Base-by-base conservation (phyloP, 139 green algal species). In the Tetratostichococcus sp. region DNA sequence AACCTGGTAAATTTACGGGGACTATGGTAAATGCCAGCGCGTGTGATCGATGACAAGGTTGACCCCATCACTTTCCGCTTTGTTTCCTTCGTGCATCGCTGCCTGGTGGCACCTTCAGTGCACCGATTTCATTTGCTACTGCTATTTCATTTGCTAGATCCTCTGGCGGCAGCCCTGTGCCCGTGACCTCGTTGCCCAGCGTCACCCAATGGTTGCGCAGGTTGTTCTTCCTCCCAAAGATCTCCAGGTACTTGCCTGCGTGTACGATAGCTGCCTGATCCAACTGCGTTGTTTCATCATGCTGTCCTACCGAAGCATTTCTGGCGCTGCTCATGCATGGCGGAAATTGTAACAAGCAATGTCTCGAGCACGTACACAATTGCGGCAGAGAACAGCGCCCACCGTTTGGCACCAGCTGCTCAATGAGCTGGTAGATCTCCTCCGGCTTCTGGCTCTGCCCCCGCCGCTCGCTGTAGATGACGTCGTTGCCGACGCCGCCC, bases 141-240 rank as follows among this genome's bases (percentile, higher is more conserved):
- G n/a, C n/a, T n/a, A n/a, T n/a, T n/a, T n/a, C n/a, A n/a, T n/a
- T n/a, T n/a, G n/a, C n/a, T n/a, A 83, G 34, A 75, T 89, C 84
- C 28, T 79, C 79, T 32, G 81, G 81, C 4, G 84, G 84, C 68
- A 88, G 76, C 32, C 86, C 84, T 32, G 84, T 92, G 58, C 91
- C 92, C 4, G 90, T 95, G 0, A 97, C 91, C 79, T 98, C 94
- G 77, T 98, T 97, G 71, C 94, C 94, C 0, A 98, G 78, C 17
- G 85, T 94, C 16, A 97, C 92, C 94, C 94, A 98, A 81, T 86
- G 92, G 84, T 97, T 83, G 32, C 89, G 85, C 74, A 98, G 75
- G 86, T 98, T 98, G 88, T 97, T 97, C 75, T 94, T 95, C 35
- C 93, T 83, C 6, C 92, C 93, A 84, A 97, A 97, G 6, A 97